Evolutionary conservation across 805 yeast genomes (phyloP).

Genomic region (Candida fluviatilis): DNA sequence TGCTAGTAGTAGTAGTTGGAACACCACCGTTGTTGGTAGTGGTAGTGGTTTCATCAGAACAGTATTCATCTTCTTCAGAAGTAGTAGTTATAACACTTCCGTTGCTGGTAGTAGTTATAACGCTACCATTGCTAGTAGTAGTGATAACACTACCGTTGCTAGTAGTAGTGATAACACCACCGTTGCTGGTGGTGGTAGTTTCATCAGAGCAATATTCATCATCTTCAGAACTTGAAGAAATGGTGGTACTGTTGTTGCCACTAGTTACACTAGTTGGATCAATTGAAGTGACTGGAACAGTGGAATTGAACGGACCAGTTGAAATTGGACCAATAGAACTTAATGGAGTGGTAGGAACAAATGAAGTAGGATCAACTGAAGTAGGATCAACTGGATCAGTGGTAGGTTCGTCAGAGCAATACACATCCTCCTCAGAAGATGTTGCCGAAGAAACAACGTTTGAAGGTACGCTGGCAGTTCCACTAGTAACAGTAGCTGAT

Average conservation of each 20-base stretch:
- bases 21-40: background rate
- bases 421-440: background rate
- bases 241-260: too few species aligned
- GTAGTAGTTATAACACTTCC: background rate
- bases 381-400: constrained; percentile 1
- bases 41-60: background rate
- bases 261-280: constrained; percentile 1
- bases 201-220: background rate
- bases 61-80: constrained; percentile 3
- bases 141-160: background rate
- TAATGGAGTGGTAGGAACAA: too few species aligned
- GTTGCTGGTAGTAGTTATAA: background rate
- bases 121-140: background rate
- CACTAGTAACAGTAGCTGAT: constrained; percentile 4
- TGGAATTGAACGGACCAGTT: too few species aligned
- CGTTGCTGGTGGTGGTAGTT: too few species aligned
- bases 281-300: too few species aligned
- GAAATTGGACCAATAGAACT: too few species aligned
- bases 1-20: background rate
- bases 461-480: background rate
- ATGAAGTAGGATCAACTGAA: too few species aligned
- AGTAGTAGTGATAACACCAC: background rate
- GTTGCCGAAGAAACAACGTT: background rate
- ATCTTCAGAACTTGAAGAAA: background rate
- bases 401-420: constrained; percentile 3